A percentile compares a stretch with the other conserved stretches of the same genome.
Conservation (phyloP, 2,329 filamentous ascomycete genomes). For the Microdochium paspali region DNA sequence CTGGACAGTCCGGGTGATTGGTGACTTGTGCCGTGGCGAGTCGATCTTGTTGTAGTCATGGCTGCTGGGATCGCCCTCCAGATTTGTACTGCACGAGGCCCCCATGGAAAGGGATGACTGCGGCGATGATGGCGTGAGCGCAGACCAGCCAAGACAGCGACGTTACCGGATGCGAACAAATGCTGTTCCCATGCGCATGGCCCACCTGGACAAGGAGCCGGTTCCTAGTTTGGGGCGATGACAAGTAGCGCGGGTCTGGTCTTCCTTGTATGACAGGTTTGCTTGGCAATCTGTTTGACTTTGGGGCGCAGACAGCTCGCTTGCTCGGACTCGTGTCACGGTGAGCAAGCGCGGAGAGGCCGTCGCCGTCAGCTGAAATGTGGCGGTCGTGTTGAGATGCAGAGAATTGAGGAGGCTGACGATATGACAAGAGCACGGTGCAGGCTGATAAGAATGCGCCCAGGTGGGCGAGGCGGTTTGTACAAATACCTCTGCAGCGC, state of each 20-base stretch:
- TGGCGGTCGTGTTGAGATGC: too few relatives aligned
- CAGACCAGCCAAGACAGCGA: not conserved
- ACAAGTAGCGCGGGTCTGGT: not conserved
- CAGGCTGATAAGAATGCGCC: too few relatives aligned
- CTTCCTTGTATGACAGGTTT: not conserved
- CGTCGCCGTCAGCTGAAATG: too few relatives aligned
- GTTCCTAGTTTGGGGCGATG: not conserved
- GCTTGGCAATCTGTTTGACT: not conserved
- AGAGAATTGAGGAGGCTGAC: too few relatives aligned
- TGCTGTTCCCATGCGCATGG: not conserved
- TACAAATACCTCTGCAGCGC: too few relatives aligned
- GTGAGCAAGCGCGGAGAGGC: too few relatives aligned
- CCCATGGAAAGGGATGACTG: not conserved
- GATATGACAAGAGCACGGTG: too few relatives aligned
- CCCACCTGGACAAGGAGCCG: not conserved
- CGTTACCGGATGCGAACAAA: not conserved
- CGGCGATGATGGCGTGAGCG: not conserved
- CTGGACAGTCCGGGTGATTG: not conserved
- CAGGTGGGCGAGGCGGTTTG: too few relatives aligned
- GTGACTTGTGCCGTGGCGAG: not conserved
- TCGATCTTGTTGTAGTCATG: not conserved
- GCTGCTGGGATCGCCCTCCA: not conserved
- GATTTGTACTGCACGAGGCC: not conserved
- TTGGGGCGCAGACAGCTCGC: not conserved
- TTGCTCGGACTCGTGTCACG: too few relatives aligned